A percentile compares a stretch with the other conserved stretches of the same genome.
phyloP scores from a whole-genome alignment of 176 grass and related monocot genomes.

The Juncus effusus region DNA sequence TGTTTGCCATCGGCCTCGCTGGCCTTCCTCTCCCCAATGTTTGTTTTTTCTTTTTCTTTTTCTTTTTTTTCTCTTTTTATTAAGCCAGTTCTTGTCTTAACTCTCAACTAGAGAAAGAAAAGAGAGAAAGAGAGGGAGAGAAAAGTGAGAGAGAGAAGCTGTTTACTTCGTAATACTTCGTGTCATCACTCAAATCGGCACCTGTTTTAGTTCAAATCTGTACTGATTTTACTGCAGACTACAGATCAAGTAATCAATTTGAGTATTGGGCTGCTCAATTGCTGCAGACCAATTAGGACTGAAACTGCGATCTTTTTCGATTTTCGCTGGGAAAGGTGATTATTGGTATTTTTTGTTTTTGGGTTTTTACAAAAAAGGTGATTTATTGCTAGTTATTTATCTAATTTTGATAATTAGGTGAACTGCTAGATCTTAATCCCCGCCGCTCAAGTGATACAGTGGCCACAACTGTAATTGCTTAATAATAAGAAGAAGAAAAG shows the following conservation, averaged over 20 bases:
- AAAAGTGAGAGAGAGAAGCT: neutral
- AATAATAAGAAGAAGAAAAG: neutral
- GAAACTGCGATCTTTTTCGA: conserved; percentile 23
- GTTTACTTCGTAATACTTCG: neutral
- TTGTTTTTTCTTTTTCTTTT: conserved; percentile 2
- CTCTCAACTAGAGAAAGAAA: conserved; percentile 11
- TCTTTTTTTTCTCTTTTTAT: conserved; percentile 9
- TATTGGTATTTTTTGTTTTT: neutral
- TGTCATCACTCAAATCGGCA: conserved; percentile 37
- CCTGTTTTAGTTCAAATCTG: neutral
- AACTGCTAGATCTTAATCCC: neutral
- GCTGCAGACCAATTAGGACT: neutral
- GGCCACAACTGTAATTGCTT: neutral
- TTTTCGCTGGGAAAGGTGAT: neutral
- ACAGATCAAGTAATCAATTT: conserved; percentile 25
- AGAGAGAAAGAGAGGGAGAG: neutral
- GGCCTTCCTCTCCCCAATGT: conserved; percentile 19
- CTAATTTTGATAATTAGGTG: conserved; percentile 13
- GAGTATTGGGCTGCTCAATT: conserved; percentile 21
- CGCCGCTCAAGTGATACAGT: neutral
- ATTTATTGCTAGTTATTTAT: neutral
- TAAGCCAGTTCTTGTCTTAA: conserved; percentile 21
- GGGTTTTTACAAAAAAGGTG: neutral
- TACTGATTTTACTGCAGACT: neutral
- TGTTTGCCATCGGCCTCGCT: conserved; percentile 1